Percentiles rank a stretch among this genome's conserved stretches.
Evolutionary conservation across 345 rosid genomes (phyloP).

Genomic region (Stellera chamaejasme): DNA sequence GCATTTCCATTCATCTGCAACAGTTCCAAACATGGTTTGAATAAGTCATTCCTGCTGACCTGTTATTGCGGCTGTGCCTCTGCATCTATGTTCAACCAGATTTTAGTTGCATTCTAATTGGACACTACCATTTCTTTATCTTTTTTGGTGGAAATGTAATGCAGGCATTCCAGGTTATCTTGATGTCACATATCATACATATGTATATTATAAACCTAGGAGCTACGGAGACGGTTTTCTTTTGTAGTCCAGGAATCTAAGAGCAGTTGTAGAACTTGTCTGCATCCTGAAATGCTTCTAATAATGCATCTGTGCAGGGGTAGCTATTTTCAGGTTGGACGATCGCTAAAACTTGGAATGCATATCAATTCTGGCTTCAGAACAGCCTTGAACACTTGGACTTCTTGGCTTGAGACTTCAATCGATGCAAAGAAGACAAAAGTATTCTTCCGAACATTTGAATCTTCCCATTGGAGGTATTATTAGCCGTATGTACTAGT

Average conservation of each 20-base stretch:
- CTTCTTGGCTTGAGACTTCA: conserved; percentile 37
- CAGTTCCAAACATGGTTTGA: too few relatives aligned
- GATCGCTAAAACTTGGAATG: conserved; percentile 49
- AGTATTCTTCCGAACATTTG: conserved; percentile 59
- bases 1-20: not conserved
- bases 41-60: too few relatives aligned
- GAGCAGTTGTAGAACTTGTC: too few relatives aligned
- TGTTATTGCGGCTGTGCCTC: too few relatives aligned
- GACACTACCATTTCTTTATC: too few relatives aligned
- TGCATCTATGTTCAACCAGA: too few relatives aligned
- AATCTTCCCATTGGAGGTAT: conserved; percentile 70
- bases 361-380: conserved; percentile 30
- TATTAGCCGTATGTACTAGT: conserved; percentile 7
- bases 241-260: too few relatives aligned
- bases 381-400: conserved; percentile 35
- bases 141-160: too few relatives aligned
- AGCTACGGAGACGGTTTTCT: not conserved
- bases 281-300: conserved; percentile 16
- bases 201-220: not conserved
- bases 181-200: too few relatives aligned
- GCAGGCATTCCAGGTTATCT: too few relatives aligned
- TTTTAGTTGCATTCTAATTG: too few relatives aligned
- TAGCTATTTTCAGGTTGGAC: conserved; percentile 48
- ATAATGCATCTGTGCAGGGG: conserved; percentile 49
- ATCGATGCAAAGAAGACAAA: conserved; percentile 35